A percentile compares a stretch with the other conserved stretches of the same genome.
These are phyloP conservation scores for Torrubiella hemipterigena DNA, from an alignment of 2,329 filamentous ascomycete species.

Conservation along the genomic window DNA sequence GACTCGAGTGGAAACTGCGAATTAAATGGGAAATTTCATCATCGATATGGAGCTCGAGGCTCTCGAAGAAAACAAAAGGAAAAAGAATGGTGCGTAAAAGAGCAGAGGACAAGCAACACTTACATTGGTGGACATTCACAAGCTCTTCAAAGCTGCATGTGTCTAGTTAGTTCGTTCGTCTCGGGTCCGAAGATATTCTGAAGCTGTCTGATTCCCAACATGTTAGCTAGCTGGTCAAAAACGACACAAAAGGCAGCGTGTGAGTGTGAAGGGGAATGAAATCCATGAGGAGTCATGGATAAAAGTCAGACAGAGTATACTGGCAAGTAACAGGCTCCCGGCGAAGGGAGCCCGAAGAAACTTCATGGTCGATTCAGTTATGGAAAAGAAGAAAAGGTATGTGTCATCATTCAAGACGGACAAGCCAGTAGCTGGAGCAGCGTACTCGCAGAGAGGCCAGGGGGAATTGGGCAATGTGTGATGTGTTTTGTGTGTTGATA, in stretches of 20 bases:
- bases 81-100: constrained; percentile 3
- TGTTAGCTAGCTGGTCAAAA: no score
- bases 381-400: constrained; percentile 73
- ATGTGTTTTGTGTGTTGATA: no score
- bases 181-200: not conserved
- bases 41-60: no score
- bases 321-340: constrained; percentile 78
- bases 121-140: constrained; percentile 6
- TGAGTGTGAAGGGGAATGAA: constrained; percentile 1
- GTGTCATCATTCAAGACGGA: constrained; percentile 56
- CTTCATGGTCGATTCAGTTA: constrained; percentile 82
- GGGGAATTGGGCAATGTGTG: not conserved
- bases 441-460: constrained; percentile 10
- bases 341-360: constrained; percentile 48
- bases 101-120: constrained; percentile 9
- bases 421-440: constrained; percentile 6
- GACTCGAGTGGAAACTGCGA: constrained; percentile 85
- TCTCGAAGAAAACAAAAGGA: no score
- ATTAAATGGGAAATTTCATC: constrained; percentile 68
- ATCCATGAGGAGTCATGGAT: not conserved
- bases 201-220: no score
- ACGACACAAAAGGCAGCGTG: no score
- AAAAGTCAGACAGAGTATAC: constrained; percentile 66
- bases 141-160: not conserved
- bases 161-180: not conserved